Evolutionary conservation across 441 rosid genomes (phyloP).

Genomic region (Populus trichocarpa): DNA sequence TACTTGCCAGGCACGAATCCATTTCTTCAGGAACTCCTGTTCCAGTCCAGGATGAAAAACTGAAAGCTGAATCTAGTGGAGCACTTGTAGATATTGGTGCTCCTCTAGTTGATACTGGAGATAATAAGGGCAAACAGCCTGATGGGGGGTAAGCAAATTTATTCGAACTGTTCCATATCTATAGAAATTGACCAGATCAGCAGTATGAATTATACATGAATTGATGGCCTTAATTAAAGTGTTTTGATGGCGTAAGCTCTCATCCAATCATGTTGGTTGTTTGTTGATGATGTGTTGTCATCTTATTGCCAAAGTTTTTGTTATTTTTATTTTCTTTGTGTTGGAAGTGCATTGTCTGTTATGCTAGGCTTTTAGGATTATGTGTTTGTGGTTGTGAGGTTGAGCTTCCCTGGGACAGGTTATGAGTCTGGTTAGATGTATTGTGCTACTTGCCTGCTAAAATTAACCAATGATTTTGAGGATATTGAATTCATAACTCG

Average conservation of each 20-base stretch:
- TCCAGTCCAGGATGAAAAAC: slow-evolving; percentile 42
- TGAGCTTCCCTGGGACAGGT: background rate
- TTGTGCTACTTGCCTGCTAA: background rate
- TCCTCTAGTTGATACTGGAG: slow-evolving; percentile 75
- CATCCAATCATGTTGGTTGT: background rate
- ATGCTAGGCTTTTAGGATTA: background rate
- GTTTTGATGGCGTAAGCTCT: background rate
- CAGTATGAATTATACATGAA: background rate
- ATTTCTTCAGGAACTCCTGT: slow-evolving; percentile 67
- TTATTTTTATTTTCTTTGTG: background rate
- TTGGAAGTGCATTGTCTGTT: background rate
- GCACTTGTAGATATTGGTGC: slow-evolving; percentile 52
- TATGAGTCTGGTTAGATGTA: background rate
- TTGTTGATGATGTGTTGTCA: background rate
- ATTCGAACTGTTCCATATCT: slow-evolving; percentile 1
- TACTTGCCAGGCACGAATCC: slow-evolving; percentile 84
- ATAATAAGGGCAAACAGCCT: slow-evolving; percentile 40
- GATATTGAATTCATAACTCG: background rate
- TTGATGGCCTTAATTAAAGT: background rate
- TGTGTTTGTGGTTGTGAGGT: background rate
- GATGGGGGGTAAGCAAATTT: slow-evolving; percentile 46
- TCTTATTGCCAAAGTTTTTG: no score
- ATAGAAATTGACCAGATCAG: background rate
- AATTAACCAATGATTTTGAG: slow-evolving; percentile 5
- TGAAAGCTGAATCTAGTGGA: slow-evolving; percentile 52